Evolutionary conservation across 495 filamentous ascomycete genomes (phyloP), one percentile per base, ranked within the genome.

Genomic region (Tuber indicum): DNA sequence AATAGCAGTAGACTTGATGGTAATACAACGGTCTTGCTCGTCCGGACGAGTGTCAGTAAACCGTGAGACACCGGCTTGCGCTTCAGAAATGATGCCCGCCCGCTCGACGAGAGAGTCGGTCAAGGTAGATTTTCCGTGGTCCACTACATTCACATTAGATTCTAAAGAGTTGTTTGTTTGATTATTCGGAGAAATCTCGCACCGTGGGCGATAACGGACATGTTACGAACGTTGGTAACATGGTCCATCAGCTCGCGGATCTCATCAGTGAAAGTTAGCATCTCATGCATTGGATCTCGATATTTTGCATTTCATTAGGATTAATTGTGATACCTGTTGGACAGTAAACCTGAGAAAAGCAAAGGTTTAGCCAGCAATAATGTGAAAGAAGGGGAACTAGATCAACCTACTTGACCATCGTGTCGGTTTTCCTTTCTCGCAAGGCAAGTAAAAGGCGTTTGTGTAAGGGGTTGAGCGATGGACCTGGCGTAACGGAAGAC

Each of bases 161-260:
- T 66, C 26, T 26, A 66, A 10, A 66, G 10, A 66, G 3, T 66
- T 70, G 36, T n/a, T 74, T 46, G 26, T 44, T 71, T 6, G 26
- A 74, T 23, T 39, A 32, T 42, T 73, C 43, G 74, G 58, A 8
- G 17, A 5, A 36, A 43, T 45, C 69, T 71, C 89, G 84, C 86
- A 91, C 90, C 94, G 88, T 99, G 96, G 86, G 96, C 96, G 92
- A 99, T 99, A 86, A 99, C 96, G 88, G 96, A 98, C 96, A 98
- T 99, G 88, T 95, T 94, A 87, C 96, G 93, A 90, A 98, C 96
- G 89, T 99, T 99, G 84, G 91, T 92, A 87, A 92, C 90, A 86
- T 92, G 92, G 93, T 98, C 94, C 96, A 99, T 99, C 88, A 99
- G 90, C 79, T 82, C 84, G 87, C 96, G 93, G 90, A 99, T 92